Evolutionary conservation across 768 basidiomycete genomes (phyloP), one percentile per base, ranked within the genome.

Genomic region (Termitomyces eurrhizus): DNA sequence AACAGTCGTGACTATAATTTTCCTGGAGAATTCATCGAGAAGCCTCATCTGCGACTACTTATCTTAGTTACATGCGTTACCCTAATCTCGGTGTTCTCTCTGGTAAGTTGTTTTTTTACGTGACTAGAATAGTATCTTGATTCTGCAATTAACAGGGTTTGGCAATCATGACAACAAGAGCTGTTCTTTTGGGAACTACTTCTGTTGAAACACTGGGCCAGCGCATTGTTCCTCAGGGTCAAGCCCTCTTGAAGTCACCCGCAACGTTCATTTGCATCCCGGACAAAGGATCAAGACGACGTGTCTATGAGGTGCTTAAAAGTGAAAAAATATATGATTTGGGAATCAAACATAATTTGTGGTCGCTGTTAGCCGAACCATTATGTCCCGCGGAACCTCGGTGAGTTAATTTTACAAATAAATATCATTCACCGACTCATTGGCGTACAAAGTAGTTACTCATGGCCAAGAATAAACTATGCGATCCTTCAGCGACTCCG

Each of bases 401-500:
- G 59, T 56, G 24, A 36, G 50, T 13, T 21, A 21, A 57, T 48
- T 18, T 63, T 45, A 24, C 5, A 50, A n/a, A 36, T 26, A 21
- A 37, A 41, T 56, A 56, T 59, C 52, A 35, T 35, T 61, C 39
- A 37, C 11, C n/a, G 21, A 58, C 56, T 59, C 51, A 46, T 35
- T 49, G 41, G 21, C 33, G 24, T 56, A 29, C 29, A 33, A 54
- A 74, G 70, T 55, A 42, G 55, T 12, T 77, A 72, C 65, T 63
- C 57, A 29, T 78, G 77, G 77, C 75, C 77, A 11, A 76, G 72
- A 58, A 56, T 80, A 24, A 78, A 76, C 61, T 74, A 74, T 12
- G 50, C 13, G 16, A 62, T 77, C 56, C 51, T 78, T 29, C 68
- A 64, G 44, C 66, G 74, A 58, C 67, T 76, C 44, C 67, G 68